Evolutionary conservation across 768 basidiomycete species (phyloP).

Genomic region (Tulasnella sp.): DNA sequence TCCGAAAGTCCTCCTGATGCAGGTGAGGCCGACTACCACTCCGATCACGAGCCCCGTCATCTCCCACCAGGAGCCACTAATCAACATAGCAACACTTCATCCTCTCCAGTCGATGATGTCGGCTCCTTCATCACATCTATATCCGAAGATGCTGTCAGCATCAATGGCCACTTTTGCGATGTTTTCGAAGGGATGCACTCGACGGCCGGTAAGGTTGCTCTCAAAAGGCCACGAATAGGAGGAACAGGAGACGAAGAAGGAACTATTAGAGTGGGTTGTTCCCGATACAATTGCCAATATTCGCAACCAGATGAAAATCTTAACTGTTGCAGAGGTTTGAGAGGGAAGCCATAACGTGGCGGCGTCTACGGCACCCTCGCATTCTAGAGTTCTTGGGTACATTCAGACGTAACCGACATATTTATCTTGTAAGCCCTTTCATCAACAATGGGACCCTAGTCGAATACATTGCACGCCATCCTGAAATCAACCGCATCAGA

Average conservation of each 20-base stretch:
- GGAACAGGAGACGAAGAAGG: background rate
- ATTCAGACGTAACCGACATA: background rate
- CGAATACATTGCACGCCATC: background rate
- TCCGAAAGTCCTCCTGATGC: too few species aligned
- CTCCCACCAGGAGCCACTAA: background rate
- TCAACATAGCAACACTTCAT: background rate
- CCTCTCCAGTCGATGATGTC: background rate
- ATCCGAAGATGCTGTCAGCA: background rate
- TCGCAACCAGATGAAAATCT: background rate
- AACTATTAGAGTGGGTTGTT: background rate
- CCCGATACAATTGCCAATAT: background rate
- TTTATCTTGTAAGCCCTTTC: background rate
- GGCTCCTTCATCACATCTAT: background rate
- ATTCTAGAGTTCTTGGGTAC: background rate
- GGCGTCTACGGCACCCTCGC: background rate
- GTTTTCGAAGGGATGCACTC: background rate
- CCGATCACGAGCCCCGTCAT: background rate
- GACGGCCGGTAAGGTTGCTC: background rate
- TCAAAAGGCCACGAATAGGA: background rate
- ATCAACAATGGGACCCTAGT: background rate
- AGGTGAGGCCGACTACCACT: background rate
- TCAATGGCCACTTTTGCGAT: background rate
- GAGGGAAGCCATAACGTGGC: background rate
- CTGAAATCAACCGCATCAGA: background rate
- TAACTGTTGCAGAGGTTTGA: background rate